Evolutionary conservation across 2,329 filamentous ascomycete genomes (phyloP), one percentile per base, ranked within the genome.

Genomic region (Parascedosporium putredinis): DNA sequence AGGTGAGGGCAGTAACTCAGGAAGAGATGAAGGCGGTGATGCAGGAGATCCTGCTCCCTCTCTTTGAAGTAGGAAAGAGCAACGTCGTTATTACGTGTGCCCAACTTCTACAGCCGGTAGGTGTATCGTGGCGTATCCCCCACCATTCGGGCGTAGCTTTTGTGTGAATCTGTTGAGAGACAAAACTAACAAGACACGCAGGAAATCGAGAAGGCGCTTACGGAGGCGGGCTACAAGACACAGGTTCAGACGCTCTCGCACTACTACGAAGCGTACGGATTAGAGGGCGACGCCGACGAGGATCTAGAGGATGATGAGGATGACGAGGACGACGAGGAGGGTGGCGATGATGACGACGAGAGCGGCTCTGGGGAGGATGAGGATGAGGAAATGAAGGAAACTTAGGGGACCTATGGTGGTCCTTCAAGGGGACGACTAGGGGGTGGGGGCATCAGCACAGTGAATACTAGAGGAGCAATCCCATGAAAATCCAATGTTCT

Each of bases 41-140:
- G 70, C 76, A 70, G 48, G 82, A 88, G 16, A 75, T 91, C 48
- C 74, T 98, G 25, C 62, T 95, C 57, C 84, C 86, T 0, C 74
- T 93, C 31, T 97, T 98, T 64, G 76, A 81, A 55, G 81, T 90
- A 0, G 80, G 83, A 18, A 88, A 77, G 63, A 83, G 88, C 55
- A 94, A 97, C 62, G 70, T 96, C 48, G 81, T 96, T 3, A 76
- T 96, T 47, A 95, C 91, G 6, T 96, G 91, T 63, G 86, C 88
- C 18, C 84, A 85, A 14, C 78, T 88, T 45, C 85, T 96, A 78
- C 75, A 83, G 58, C 87, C 95, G 73, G 88, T 93, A 70, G 69
- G 81, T 74, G 10, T 42, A 25, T 20, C 24, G 7, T 24, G 3
- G 53, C 43, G n/a, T 51, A 50, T 8, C 3, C 5, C 6, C 38